Evolutionary conservation across 176 grass and related monocot species (phyloP).

Genomic region (Aegilops tauschii): DNA sequence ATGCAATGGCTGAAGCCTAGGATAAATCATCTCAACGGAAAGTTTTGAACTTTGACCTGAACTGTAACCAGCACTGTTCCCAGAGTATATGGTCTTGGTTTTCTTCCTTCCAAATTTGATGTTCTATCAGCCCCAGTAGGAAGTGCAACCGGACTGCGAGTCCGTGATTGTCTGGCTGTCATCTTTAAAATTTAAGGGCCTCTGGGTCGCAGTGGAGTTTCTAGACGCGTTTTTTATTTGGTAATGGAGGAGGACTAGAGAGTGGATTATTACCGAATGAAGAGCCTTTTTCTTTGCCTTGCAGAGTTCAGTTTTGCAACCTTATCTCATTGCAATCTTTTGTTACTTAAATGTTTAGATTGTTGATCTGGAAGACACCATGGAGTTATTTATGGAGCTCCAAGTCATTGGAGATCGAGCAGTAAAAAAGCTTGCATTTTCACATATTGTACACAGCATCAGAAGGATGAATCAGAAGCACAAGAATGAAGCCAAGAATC

Average conservation of each 20-base stretch:
- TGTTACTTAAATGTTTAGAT: conserved; percentile 41
- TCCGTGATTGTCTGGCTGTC: background rate
- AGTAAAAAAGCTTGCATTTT: conserved; percentile 88
- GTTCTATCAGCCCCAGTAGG: background rate
- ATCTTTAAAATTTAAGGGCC: background rate
- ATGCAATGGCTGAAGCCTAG: background rate
- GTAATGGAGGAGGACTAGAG: background rate
- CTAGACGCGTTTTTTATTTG: background rate
- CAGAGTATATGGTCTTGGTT: background rate
- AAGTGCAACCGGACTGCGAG: background rate
- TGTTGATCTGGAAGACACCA: conserved; percentile 72
- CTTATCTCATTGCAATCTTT: background rate
- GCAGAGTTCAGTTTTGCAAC: background rate
- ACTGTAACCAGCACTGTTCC: background rate
- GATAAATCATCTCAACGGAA: background rate
- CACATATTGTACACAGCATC: conserved; percentile 81
- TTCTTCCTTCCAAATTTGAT: background rate
- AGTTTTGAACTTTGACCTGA: background rate
- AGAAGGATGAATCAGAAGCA: conserved; percentile 95
- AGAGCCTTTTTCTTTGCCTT: background rate
- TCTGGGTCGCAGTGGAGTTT: background rate
- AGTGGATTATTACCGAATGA: background rate
- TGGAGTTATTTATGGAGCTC: conserved; percentile 92
- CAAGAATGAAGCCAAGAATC: conserved; percentile 78
- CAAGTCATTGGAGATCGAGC: conserved; percentile 79